These are phyloP conservation scores for Neurospora pannonica DNA, from an alignment of 495 filamentous ascomycete genomes.

Conservation along the genomic window DNA sequence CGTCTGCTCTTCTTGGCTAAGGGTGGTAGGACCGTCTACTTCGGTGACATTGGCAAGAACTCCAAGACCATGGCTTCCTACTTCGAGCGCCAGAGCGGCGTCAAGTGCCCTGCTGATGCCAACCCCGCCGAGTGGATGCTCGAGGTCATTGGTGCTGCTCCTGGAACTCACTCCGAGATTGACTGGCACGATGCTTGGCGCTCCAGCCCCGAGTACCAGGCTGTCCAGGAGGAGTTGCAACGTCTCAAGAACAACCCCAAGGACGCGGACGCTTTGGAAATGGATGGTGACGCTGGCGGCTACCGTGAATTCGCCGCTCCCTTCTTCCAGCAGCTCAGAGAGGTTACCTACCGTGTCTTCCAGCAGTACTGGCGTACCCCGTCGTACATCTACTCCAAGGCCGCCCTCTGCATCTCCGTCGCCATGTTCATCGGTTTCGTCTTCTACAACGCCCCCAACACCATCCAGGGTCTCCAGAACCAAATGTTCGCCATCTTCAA, in stretches of 20 bases:
- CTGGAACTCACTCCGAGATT: constrained; percentile 62
- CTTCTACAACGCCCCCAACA: constrained; percentile 64
- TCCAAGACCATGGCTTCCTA: constrained; percentile 63
- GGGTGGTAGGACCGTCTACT: constrained; percentile 82
- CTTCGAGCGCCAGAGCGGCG: constrained; percentile 72
- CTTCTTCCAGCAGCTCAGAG: constrained; percentile 43
- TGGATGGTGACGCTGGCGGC: constrained; percentile 26
- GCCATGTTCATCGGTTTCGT: constrained; percentile 82
- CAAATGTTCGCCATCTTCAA: constrained; percentile 84
- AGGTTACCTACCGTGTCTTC: constrained; percentile 58
- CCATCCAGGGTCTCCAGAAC: constrained; percentile 73
- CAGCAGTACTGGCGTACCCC: constrained; percentile 88
- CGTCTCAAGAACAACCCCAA: constrained; percentile 54
- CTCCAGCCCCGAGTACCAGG: constrained; percentile 59
- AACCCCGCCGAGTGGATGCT: constrained; percentile 97
- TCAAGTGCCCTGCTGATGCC: constrained; percentile 62
- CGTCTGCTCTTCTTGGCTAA: constrained; percentile 71
- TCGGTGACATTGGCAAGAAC: constrained; percentile 78
- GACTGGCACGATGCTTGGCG: constrained; percentile 84
- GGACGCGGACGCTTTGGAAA: constrained; percentile 24
- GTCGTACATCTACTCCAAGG: constrained; percentile 71
- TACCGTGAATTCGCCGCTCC: constrained; percentile 49
- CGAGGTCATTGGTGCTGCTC: constrained; percentile 84
- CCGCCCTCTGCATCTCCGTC: constrained; percentile 45
- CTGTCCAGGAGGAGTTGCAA: constrained; percentile 59